Evolutionary conservation across 345 rosid species (phyloP), one percentile per base, ranked within the genome.

Genomic region (Euphorbia tirucalli): DNA sequence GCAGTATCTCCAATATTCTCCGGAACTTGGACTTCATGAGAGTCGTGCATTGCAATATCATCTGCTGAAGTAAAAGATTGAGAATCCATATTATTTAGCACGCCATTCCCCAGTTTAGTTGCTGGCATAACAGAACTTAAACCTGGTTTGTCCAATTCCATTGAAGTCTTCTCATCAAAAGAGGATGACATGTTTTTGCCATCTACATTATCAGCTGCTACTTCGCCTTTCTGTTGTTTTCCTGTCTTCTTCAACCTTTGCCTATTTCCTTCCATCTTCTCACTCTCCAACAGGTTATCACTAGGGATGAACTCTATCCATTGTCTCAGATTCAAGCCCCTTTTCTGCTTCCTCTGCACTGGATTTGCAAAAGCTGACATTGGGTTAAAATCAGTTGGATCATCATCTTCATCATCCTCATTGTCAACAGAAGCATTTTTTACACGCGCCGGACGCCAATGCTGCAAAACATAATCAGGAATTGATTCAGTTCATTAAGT

Each of bases 271-370:
- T 61, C 76, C 52, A 25, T 46, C 61, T 62, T 61, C 69, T 54
- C 70, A 55, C 64, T 63, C 54, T 46, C 32, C 16, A 66, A 68
- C 52, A 79, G 48, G 71, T 35, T 71, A 66, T 81, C 73, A 70
- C 81, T 76, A 24, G 71, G 43, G 43, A 72, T 30, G 55, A 80
- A 14, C 73, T 88, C 89, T 80, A 78, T 85, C 90, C 92, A 85
- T 60, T 25, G 64, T 28, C 78, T 82, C 63, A 91, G 81, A 77
- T 87, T 76, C 85, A 91, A 75, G 50, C 67, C 65, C 58, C 76
- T 84, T 73, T 78, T 91, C 85, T 86, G 87, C 78, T 88, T 93
- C 88, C 91, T 86, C 74, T 82, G 79, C 5, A 91, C 85, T 16
- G 95, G 92, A 66, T 81, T 69, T 65, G 96, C 96, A 75, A 87